phyloP scores from a whole-genome alignment of 345 rosid genomes.

The Leavenworthia alabamica region DNA sequence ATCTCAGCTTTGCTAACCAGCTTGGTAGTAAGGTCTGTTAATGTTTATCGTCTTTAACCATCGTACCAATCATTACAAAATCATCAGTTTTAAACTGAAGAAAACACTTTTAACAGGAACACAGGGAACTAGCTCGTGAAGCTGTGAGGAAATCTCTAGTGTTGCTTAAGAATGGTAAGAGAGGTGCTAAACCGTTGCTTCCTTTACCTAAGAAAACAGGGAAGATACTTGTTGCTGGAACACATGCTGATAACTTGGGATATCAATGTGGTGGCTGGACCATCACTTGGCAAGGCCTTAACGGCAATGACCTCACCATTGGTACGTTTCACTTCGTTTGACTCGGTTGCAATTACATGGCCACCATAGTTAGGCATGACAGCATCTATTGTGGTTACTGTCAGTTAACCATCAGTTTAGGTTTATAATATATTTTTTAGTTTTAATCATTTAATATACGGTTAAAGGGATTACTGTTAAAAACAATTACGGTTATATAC shows the following conservation, averaged over 20 bases:
- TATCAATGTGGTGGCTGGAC: slow-evolving; percentile 74
- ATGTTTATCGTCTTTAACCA: no score
- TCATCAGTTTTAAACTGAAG: background rate
- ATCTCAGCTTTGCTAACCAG: slow-evolving; percentile 38
- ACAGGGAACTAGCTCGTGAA: slow-evolving; percentile 53
- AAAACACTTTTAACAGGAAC: slow-evolving; percentile 35
- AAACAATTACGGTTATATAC: no score
- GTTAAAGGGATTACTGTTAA: no score
- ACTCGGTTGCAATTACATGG: background rate
- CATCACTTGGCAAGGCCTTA: slow-evolving; percentile 49
- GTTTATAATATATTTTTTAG: no score
- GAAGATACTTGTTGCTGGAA: slow-evolving; percentile 54
- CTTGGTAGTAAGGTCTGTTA: slow-evolving; percentile 53
- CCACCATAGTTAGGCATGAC: no score
- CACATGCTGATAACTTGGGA: slow-evolving; percentile 57
- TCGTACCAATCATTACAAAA: background rate
- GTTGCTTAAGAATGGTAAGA: slow-evolving; percentile 47
- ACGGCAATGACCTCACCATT: slow-evolving; percentile 41
- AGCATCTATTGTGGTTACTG: no score
- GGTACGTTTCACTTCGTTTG: slow-evolving; percentile 29
- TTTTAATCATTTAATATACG: no score
- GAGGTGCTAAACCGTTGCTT: slow-evolving; percentile 37
- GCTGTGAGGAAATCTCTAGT: slow-evolving; percentile 70
- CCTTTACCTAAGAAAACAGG: slow-evolving; percentile 52
- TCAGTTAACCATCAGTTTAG: no score